phyloP scores from a whole-genome alignment of 2,329 filamentous ascomycete genomes.

The Aquanectria penicillioides region DNA sequence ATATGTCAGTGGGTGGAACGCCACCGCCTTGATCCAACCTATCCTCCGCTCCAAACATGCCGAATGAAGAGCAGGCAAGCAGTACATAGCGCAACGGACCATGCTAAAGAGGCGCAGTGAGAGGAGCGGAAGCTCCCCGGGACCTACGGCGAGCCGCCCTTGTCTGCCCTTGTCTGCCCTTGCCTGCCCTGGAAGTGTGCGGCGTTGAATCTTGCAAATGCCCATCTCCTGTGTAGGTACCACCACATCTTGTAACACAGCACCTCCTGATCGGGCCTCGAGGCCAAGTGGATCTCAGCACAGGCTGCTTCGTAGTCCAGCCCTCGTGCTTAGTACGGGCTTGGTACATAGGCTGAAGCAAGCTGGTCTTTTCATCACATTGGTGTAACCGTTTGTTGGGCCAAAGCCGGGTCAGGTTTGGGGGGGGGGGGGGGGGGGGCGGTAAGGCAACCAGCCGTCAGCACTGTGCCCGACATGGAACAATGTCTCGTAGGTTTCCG shows the following conservation, averaged over 20 bases:
- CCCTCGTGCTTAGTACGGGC: background rate
- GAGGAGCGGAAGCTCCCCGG: slow-evolving; percentile 9
- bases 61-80: no score
- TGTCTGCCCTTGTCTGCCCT: no score
- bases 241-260: background rate
- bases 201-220: background rate
- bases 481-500: background rate
- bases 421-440: background rate
- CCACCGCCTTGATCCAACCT: background rate
- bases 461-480: background rate
- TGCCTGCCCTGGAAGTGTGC: background rate
- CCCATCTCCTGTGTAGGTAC: background rate
- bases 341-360: background rate
- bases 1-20: no score
- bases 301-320: background rate
- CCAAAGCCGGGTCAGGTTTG: background rate
- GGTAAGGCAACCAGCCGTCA: slow-evolving; percentile 12
- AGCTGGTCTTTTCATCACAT: background rate
- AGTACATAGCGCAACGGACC: no score
- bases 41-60: background rate
- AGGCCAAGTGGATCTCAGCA: slow-evolving; percentile 1
- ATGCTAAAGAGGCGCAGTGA: slow-evolving; percentile 8
- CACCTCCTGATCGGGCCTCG: slow-evolving; percentile 10
- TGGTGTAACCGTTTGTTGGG: background rate
- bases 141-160: background rate